Evolutionary conservation across 345 rosid species (phyloP).

Genomic region (Acer negundo): DNA sequence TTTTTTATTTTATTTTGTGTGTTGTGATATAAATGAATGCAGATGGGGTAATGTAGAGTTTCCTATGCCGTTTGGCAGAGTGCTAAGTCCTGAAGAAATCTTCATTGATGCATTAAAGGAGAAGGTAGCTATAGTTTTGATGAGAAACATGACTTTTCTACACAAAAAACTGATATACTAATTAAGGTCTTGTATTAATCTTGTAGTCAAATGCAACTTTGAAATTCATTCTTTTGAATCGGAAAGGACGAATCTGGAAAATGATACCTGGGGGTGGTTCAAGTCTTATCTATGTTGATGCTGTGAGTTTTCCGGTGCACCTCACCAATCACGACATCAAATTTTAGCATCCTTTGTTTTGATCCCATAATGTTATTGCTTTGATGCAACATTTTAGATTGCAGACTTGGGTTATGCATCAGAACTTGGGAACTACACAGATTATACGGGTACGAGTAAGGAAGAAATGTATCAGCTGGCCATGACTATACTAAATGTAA

Average conservation of each 20-base stretch:
- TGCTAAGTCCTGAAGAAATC: conserved; percentile 69
- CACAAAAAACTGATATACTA: not conserved
- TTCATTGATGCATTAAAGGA: conserved; percentile 81
- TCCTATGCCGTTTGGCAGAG: conserved; percentile 91
- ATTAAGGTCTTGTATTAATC: conserved; percentile 8
- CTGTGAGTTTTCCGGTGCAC: conserved; percentile 43
- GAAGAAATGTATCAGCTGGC: conserved; percentile 92
- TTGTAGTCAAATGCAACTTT: conserved; percentile 87
- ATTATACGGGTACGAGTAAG: conserved; percentile 93
- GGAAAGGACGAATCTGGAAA: conserved; percentile 94
- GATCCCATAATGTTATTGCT: not conserved
- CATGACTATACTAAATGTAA: conserved; percentile 87
- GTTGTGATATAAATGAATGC: conserved; percentile 20
- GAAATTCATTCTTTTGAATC: conserved; percentile 87
- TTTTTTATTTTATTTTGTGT: conserved; percentile 18
- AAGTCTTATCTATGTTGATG: conserved; percentile 90
- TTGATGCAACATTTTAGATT: conserved; percentile 46
- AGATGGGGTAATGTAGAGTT: conserved; percentile 92
- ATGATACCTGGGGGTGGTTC: conserved; percentile 99
- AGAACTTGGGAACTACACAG: conserved; percentile 90
- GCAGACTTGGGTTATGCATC: conserved; percentile 95
- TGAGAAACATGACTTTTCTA: conserved; percentile 67
- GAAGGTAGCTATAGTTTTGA: conserved; percentile 50
- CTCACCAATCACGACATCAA: not conserved
- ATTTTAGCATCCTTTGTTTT: conserved; percentile 1